Percentiles rank a stretch among this genome's conserved stretches.
Evolutionary conservation across 805 yeast genomes (phyloP).

Genomic region (Tetrapisispora pingtungensis): DNA sequence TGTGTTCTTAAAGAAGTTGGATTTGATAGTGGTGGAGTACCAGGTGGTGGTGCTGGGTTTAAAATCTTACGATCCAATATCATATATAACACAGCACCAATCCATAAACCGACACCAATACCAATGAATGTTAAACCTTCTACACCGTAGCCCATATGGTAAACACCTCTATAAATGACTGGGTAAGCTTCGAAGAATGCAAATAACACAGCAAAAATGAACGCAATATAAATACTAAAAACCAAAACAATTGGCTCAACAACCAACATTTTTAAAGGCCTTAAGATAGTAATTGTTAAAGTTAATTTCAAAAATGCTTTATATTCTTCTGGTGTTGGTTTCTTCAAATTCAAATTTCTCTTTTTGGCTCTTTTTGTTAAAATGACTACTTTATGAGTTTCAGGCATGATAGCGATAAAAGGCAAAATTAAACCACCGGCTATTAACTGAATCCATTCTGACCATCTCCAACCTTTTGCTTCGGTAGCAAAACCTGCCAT

Average conservation of each 20-base stretch:
- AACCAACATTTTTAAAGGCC: slow-evolving; percentile 59
- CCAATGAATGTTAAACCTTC: slow-evolving; percentile 65
- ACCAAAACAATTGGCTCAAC: slow-evolving; percentile 68
- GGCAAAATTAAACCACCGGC: slow-evolving; percentile 47
- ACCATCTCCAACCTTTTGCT: slow-evolving; percentile 58
- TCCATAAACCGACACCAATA: slow-evolving; percentile 55
- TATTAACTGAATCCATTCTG: slow-evolving; percentile 62
- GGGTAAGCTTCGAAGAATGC: slow-evolving; percentile 49
- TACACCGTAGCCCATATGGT: slow-evolving; percentile 47
- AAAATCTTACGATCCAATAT: slow-evolving; percentile 38
- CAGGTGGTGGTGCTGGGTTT: slow-evolving; percentile 52
- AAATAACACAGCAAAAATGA: slow-evolving; percentile 66
- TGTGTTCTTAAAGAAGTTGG: slow-evolving; percentile 18
- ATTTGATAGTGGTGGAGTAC: slow-evolving; percentile 39
- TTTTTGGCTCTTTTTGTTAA: slow-evolving; percentile 49
- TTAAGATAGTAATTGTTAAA: slow-evolving; percentile 41
- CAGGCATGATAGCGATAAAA: slow-evolving; percentile 44
- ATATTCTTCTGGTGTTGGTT: slow-evolving; percentile 27
- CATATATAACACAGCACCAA: slow-evolving; percentile 46
- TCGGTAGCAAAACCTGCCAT: slow-evolving; percentile 62
- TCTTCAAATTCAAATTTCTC: slow-evolving; percentile 43
- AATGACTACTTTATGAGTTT: slow-evolving; percentile 62
- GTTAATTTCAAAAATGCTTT: slow-evolving; percentile 36
- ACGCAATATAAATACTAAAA: slow-evolving; percentile 60
- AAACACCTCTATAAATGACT: slow-evolving; percentile 57